phyloP scores from a whole-genome alignment of 2,329 filamentous ascomycete genomes.

The Cryphonectria parasitica region DNA sequence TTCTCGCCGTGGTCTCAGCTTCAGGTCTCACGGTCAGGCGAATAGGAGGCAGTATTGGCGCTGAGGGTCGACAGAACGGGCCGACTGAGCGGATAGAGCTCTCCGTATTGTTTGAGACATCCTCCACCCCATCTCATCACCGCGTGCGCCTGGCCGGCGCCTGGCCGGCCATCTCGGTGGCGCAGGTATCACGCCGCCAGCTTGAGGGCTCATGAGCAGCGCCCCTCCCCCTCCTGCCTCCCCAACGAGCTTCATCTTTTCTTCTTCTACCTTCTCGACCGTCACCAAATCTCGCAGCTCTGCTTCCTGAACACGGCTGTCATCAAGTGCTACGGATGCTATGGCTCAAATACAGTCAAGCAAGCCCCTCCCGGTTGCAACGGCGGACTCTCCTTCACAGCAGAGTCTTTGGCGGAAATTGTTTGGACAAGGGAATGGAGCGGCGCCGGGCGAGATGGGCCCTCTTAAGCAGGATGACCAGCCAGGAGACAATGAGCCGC shows the following conservation, averaged over 20 bases:
- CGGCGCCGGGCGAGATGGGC: conserved; percentile 33
- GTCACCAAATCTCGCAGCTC: background rate
- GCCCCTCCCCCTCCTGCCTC: background rate
- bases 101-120: conserved; percentile 21
- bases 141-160: conserved; percentile 25
- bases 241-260: background rate
- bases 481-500: conserved; percentile 37
- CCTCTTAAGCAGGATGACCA: conserved; percentile 34
- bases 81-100: background rate
- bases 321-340: conserved; percentile 9
- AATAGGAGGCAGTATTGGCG: conserved; percentile 16
- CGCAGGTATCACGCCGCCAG: conserved; percentile 17
- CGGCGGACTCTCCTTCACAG: conserved; percentile 30
- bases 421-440: conserved; percentile 33
- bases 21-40: conserved; percentile 20
- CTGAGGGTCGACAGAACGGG: conserved; percentile 13
- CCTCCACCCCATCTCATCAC: conserved; percentile 18
- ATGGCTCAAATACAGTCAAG: conserved; percentile 37
- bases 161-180: conserved; percentile 22
- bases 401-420: conserved; percentile 36
- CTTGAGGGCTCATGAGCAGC: conserved; percentile 17
- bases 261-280: background rate
- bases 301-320: background rate
- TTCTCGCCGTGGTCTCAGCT: conserved; percentile 23
- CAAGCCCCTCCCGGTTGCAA: conserved; percentile 28